Conservation (phyloP, 352 stramenopile genomes). For the Pythium guiyangense region DNA sequence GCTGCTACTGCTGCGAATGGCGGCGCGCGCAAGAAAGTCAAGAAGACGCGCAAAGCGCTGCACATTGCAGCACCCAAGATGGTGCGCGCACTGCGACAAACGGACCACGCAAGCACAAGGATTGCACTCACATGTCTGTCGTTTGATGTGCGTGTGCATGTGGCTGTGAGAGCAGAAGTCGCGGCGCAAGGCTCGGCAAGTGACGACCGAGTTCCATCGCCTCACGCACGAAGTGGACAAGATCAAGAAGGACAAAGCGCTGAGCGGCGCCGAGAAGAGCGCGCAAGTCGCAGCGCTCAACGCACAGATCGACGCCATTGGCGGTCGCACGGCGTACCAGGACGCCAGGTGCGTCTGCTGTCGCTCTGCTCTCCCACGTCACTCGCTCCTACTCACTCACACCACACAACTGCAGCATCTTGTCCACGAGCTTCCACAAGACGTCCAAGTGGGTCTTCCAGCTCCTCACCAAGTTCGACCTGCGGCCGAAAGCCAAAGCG, state of each 20-base stretch:
- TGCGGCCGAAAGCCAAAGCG: slow-evolving; percentile 69
- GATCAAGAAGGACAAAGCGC: slow-evolving; percentile 35
- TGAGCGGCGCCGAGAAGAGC: slow-evolving; percentile 21
- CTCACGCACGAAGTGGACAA: slow-evolving; percentile 67
- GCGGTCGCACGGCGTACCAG: slow-evolving; percentile 92
- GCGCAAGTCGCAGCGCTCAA: slow-evolving; percentile 52
- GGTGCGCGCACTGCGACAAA: slow-evolving; percentile 7
- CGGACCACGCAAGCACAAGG: too few relatives aligned
- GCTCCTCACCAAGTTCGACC: slow-evolving; percentile 73
- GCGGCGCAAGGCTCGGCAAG: slow-evolving; percentile 57
- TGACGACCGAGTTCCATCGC: slow-evolving; percentile 77
- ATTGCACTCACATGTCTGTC: too few relatives aligned
- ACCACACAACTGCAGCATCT: slow-evolving; percentile 49
- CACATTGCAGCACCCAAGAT: slow-evolving; percentile 53
- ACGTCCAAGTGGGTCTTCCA: slow-evolving; percentile 96
- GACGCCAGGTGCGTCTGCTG: slow-evolving; percentile 48
- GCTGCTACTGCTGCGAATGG: not conserved
- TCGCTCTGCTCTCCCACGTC: not conserved
- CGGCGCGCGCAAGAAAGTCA: slow-evolving; percentile 33
- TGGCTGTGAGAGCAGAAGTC: slow-evolving; percentile 37
- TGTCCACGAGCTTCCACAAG: slow-evolving; percentile 92
- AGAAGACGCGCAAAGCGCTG: slow-evolving; percentile 50
- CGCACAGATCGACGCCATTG: slow-evolving; percentile 78
- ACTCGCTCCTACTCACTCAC: not conserved
- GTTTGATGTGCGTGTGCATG: too few relatives aligned